Evolutionary conservation across 75 land plant species (phyloP), one percentile per base, ranked within the genome.

Genomic region (Cryptomeria japonica): DNA sequence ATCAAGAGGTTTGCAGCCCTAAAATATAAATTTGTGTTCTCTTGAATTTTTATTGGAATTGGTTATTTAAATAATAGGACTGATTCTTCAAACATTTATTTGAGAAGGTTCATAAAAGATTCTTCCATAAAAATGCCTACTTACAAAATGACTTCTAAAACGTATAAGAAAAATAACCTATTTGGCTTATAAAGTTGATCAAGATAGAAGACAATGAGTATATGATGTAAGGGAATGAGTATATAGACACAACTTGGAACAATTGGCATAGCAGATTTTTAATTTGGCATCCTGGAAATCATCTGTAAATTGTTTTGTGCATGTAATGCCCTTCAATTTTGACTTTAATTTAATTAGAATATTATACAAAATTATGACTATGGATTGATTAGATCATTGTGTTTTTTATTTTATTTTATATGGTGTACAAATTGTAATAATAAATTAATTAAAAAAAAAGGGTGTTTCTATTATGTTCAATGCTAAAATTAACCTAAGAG

Each of bases 1-100:
- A 92, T 18, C 90, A 93, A 76, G 99, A 98, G 95, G 99, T 75
- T 87, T 84, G 38, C 34, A 51, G 61, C 86, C 11, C 61, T 84
- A 55, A 80, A 78, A 44, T 80, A 28, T 80, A 44, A 22, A n/a
- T 28, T 80, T 28, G 47, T 10, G 47, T 44, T 13, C 4, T 80
- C 49, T 42, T 28, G 46, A 80, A 2, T 9, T 44, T 80, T n/a
- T 44, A 19, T 38, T 78, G 80, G 80, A 78, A 16, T 80, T 80
- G n/a, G 25, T 44, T 28, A 80, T 28, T 80, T 80, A 10, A 10
- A 6, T 80, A 25, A 42, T 42, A 42, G 49, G 49, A 44, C 46
- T 25, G 8, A 47, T 34, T 44, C 25, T 25, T 80, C 39, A 6
- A 19, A 28, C 34, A 85, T 85, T n/a, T 85, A n/a, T 32, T 55